A percentile compares a stretch with the other conserved stretches of the same genome.
These are phyloP conservation scores for Russula emetica DNA, from an alignment of 768 basidiomycete genomes.

Conservation along the genomic window DNA sequence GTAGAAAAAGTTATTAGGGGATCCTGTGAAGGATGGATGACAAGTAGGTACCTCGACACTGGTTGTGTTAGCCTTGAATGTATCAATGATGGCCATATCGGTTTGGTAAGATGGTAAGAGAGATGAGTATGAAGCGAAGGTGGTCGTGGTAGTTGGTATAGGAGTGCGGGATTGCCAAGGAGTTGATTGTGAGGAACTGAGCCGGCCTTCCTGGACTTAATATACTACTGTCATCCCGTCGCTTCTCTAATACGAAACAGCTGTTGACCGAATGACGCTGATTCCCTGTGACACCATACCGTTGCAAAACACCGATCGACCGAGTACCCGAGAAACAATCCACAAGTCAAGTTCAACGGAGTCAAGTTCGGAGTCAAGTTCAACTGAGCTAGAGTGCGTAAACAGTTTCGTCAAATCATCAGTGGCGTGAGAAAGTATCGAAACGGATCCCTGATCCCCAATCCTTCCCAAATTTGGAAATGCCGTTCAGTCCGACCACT, in stretches of 20 bases:
- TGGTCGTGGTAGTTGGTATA: neutral
- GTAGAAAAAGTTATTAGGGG: neutral
- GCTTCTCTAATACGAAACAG: slow-evolving; percentile 1
- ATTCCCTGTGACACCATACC: neutral
- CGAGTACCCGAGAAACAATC: neutral
- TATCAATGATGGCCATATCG: slow-evolving; percentile 28
- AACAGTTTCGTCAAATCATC: neutral
- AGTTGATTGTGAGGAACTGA: neutral
- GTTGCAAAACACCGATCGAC: neutral
- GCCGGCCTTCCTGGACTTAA: neutral
- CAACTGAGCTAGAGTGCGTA: neutral
- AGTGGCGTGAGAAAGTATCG: neutral
- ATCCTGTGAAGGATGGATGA: neutral
- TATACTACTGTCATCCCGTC: neutral
- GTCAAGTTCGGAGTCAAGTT: neutral
- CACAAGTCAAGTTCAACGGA: neutral
- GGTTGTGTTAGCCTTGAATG: slow-evolving; percentile 27
- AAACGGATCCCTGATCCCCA: neutral
- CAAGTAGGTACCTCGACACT: slow-evolving; percentile 24
- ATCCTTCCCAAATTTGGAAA: neutral
- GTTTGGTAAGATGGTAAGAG: neutral
- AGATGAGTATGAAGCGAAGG: neutral
- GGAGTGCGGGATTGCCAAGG: neutral
- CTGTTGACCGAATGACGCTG: neutral
- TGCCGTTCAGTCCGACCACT: slow-evolving; percentile 2